phyloP scores from a whole-genome alignment of 1,284 basidiomycete genomes.

The Exobasidium cylindrosporum region DNA sequence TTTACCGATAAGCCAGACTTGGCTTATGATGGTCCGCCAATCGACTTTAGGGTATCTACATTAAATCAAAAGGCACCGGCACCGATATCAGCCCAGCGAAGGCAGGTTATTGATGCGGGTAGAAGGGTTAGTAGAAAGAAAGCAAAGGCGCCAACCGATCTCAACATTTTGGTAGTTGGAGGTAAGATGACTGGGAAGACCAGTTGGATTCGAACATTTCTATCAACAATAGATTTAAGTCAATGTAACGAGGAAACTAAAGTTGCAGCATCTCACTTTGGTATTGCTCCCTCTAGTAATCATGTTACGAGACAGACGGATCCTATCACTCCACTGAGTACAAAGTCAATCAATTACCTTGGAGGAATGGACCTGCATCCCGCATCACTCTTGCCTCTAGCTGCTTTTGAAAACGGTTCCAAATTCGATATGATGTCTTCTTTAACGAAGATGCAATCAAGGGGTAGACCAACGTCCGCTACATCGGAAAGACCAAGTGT shows the following conservation, averaged over 20 bases:
- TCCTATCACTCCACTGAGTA: constrained; percentile 4
- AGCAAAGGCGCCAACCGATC: constrained; percentile 4
- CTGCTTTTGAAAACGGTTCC: neutral
- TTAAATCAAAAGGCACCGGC: neutral
- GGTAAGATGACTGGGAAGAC: constrained; percentile 7
- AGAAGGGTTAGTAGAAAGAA: neutral
- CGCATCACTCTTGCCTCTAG: neutral
- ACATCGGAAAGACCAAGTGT: neutral
- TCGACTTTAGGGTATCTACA: neutral
- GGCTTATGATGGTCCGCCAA: neutral
- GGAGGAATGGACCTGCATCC: constrained; percentile 9
- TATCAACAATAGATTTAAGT: constrained; percentile 3
- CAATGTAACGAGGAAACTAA: constrained; percentile 9
- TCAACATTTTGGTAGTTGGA: constrained; percentile 6
- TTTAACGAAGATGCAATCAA: neutral
- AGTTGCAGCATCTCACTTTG: constrained; percentile 1
- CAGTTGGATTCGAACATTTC: constrained; percentile 7
- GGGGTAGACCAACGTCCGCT: neutral
- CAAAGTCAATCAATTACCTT: neutral
- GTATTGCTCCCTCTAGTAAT: neutral
- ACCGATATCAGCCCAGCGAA: constrained; percentile 4
- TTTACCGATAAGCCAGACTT: neutral
- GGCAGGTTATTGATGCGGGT: neutral
- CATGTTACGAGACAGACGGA: constrained; percentile 6
- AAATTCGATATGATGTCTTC: no score